Base-by-base conservation (phyloP, 805 yeast genomes). In the Hanseniaspora vineae region DNA sequence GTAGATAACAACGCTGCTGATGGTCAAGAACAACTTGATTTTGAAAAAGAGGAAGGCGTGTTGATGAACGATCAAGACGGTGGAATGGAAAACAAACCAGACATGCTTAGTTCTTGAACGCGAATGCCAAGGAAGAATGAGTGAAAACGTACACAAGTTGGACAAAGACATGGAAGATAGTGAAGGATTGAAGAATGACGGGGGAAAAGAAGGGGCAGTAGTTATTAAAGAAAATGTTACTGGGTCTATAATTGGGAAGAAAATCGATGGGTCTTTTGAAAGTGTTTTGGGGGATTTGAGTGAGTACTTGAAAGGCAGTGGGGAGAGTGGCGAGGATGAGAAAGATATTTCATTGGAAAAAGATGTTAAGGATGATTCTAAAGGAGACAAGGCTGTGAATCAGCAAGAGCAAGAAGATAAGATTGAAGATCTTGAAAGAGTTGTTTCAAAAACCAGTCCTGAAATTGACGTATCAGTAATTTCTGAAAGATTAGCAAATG, bases 51-150 rank as follows among this genome's bases (percentile, higher is more conserved):
- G n/a, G 50, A 50, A 46, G 53, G 56, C 18, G 54, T 48, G 18
- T 49, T 54, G 49, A 44, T 52, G 49, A 52, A 57, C 31, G 56
- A 55, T 44, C 54, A 57, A 42, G 60, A 55, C 14, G 52, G 29
- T 23, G 29, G 52, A 44, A 55, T 54, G 44, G 56, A 56, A 18
- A 46, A 47, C 47, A 18, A 37, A n/a, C 12, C 12, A 37, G 40
- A 37, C 12, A 37, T 37, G 40, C 40, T 37, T 37, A 37, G 40
- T 37, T 37, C 19, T 37, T 37, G 40, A 37, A 37, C 40, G 19
- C 19, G 37, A 33, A 5, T 33, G 40, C 40, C 11, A 15, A 11
- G 14, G 12, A 33, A 33, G 12, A 10, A 33, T 5, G 19, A n/a
- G 17, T 37, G 40, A 14, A 15, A n/a, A 10, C 6, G 37, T n/a